Evolutionary conservation across 768 basidiomycete genomes (phyloP).

Genomic region (Tylopilus rubrobrunneus): DNA sequence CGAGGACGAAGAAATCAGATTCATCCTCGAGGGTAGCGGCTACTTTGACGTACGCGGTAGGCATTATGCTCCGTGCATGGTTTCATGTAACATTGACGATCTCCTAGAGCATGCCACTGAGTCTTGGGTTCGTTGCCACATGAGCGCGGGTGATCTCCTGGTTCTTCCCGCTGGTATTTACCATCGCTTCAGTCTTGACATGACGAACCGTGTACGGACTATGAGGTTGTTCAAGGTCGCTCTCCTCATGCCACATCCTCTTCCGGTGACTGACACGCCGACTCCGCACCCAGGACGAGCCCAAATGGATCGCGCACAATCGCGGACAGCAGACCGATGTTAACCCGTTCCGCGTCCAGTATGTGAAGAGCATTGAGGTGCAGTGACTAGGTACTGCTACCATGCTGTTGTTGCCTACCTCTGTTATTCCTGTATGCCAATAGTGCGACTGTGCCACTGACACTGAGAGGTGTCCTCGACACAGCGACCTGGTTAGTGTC

Average conservation of each 20-base stretch:
- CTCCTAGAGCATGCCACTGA: constrained; percentile 58
- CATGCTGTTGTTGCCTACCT: neutral
- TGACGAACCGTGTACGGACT: constrained; percentile 62
- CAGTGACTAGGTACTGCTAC: neutral
- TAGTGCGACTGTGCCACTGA: neutral
- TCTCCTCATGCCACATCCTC: neutral
- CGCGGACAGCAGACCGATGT: constrained; percentile 55
- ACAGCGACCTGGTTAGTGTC: no score
- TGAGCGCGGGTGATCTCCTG: constrained; percentile 67
- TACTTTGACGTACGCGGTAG: constrained; percentile 87
- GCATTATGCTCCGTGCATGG: constrained; percentile 16
- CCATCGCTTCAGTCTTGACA: constrained; percentile 90
- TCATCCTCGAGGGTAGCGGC: constrained; percentile 75
- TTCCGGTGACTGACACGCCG: neutral
- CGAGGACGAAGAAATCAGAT: constrained; percentile 93
- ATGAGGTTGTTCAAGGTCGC: constrained; percentile 80
- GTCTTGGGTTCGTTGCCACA: constrained; percentile 76
- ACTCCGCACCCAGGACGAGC: constrained; percentile 58
- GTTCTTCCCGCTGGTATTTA: constrained; percentile 69
- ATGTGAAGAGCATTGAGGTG: constrained; percentile 50
- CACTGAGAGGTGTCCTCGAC: no score
- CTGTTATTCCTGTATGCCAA: neutral
- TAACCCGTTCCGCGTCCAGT: constrained; percentile 59
- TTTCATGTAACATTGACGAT: neutral
- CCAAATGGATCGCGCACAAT: constrained; percentile 77